A percentile compares a stretch with the other conserved stretches of the same genome.
These are phyloP conservation scores for Suhomyces faveliae DNA, from an alignment of 805 yeast genomes.

Conservation along the genomic window DNA sequence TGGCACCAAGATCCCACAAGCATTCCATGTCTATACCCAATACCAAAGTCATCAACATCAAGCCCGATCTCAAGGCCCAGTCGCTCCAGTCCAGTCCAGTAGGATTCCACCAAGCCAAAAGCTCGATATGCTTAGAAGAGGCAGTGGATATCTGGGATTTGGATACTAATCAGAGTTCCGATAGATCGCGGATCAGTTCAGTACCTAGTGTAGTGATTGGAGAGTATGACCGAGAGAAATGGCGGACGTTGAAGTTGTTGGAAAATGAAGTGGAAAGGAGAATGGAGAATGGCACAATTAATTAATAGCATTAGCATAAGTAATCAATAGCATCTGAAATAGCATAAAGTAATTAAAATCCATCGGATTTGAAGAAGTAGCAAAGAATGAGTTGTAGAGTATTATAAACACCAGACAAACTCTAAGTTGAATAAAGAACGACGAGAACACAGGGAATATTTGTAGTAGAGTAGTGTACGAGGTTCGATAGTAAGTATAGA, in stretches of 20 bases:
- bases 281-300: too few relatives aligned
- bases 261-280: conserved; percentile 11
- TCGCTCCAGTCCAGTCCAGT: conserved; percentile 1
- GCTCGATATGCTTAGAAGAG: conserved; percentile 1
- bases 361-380: too few relatives aligned
- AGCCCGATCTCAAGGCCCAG: background rate
- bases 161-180: conserved; percentile 33
- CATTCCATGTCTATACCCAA: conserved; percentile 13
- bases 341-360: background rate
- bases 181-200: conserved; percentile 41
- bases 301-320: background rate
- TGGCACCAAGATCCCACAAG: conserved; percentile 12
- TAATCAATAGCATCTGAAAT: background rate
- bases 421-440: too few relatives aligned
- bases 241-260: conserved; percentile 52
- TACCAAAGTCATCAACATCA: conserved; percentile 1
- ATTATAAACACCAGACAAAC: too few relatives aligned
- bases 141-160: conserved; percentile 27
- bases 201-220: conserved; percentile 60
- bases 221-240: conserved; percentile 63
- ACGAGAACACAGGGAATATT: too few relatives aligned
- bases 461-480: too few relatives aligned
- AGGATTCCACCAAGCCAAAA: background rate
- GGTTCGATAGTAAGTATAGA: too few relatives aligned
- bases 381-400: too few relatives aligned